Conservation (phyloP, 306 rosid genomes). For the Calophaca sinica region DNA sequence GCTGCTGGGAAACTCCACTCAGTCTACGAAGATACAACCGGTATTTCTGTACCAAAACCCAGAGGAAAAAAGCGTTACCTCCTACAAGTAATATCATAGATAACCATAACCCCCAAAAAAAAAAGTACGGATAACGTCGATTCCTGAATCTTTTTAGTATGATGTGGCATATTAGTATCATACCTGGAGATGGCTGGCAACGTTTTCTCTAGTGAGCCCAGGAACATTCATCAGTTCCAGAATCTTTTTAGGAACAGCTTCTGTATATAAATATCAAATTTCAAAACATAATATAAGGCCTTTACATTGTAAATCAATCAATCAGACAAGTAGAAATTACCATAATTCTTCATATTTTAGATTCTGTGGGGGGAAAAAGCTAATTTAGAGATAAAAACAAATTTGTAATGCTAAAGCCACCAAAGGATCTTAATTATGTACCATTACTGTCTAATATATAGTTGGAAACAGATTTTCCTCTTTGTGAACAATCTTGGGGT, state of each 20-base stretch:
- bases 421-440: conserved; percentile 17
- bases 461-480: no score
- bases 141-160: conserved; percentile 1
- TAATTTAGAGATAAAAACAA: conserved; percentile 18
- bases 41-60: conserved; percentile 75
- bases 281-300: conserved; percentile 11
- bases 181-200: conserved; percentile 99
- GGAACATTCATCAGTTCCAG: conserved; percentile 98
- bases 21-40: conserved; percentile 91
- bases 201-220: conserved; percentile 97
- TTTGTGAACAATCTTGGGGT: no score
- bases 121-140: background rate
- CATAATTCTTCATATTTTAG: background rate
- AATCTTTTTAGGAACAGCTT: conserved; percentile 97
- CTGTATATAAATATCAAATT: conserved; percentile 57
- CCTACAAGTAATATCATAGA: conserved; percentile 33
- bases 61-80: conserved; percentile 25
- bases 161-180: background rate
- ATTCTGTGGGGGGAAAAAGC: background rate
- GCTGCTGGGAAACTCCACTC: conserved; percentile 87
- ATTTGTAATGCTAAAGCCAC: conserved; percentile 12
- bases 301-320: background rate
- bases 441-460: background rate
- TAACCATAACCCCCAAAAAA: conserved; percentile 5
- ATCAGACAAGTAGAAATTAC: background rate